phyloP scores from a whole-genome alignment of 768 basidiomycete species.

The Cubamyces sp. region DNA sequence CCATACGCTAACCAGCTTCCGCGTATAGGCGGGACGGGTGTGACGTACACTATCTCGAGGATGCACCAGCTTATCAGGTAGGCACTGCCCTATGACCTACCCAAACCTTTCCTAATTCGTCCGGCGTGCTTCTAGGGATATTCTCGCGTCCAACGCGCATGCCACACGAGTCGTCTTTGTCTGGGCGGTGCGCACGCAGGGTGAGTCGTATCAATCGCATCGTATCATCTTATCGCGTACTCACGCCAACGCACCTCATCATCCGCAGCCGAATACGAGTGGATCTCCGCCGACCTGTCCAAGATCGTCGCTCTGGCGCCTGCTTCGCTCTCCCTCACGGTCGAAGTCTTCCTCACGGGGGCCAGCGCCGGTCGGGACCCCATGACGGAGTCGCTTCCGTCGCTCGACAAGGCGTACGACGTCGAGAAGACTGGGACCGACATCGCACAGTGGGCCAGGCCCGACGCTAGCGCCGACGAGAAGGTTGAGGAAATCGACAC shows the following conservation, averaged over 20 bases:
- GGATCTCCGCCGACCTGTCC: slow-evolving; percentile 17
- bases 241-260: neutral
- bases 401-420: neutral
- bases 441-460: neutral
- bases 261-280: slow-evolving; percentile 28
- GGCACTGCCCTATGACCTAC: neutral
- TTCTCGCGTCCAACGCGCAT: slow-evolving; percentile 2
- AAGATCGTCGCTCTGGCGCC: slow-evolving; percentile 18
- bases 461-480: neutral
- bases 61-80: slow-evolving; percentile 39
- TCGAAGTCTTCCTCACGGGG: slow-evolving; percentile 26
- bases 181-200: slow-evolving; percentile 33
- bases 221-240: neutral
- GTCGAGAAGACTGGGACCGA: neutral
- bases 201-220: slow-evolving; percentile 14
- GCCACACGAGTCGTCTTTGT: slow-evolving; percentile 32
- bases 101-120: too few species aligned
- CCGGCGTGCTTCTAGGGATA: neutral
- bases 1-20: neutral
- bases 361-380: neutral
- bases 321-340: slow-evolving; percentile 22
- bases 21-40: slow-evolving; percentile 36
- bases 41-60: slow-evolving; percentile 40
- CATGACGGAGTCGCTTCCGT: neutral
- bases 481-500: neutral